Percentiles rank a stretch among this genome's conserved stretches.
These are phyloP conservation scores for Vitis amurensis DNA, from an alignment of 164 flowering plant genomes.

Conservation along the genomic window DNA sequence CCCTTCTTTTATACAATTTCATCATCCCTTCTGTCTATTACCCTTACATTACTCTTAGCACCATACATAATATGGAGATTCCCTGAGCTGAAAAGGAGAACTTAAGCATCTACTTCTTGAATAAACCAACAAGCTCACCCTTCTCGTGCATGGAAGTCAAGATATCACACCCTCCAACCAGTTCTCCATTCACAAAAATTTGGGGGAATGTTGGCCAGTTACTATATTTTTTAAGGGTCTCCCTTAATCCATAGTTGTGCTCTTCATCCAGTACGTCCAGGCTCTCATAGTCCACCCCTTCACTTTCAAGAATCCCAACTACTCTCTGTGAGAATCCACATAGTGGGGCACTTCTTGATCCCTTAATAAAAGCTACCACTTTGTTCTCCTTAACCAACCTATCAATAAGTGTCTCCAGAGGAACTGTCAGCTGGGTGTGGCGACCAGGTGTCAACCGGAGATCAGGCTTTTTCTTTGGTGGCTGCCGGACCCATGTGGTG, in stretches of 20 bases:
- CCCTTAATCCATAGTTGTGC: constrained; percentile 78
- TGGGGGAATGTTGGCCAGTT: constrained; percentile 99
- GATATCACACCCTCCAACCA: constrained; percentile 83
- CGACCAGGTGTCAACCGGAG: constrained; percentile 90
- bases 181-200: constrained; percentile 80
- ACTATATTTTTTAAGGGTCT: constrained; percentile 78
- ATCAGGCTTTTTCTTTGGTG: constrained; percentile 77
- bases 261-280: constrained; percentile 94
- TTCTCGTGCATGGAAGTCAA: constrained; percentile 85
- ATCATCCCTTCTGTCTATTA: neutral
- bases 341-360: constrained; percentile 82
- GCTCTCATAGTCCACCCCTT: constrained; percentile 80
- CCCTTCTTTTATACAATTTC: neutral
- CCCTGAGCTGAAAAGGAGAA: constrained; percentile 9
- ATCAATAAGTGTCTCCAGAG: constrained; percentile 80
- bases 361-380: constrained; percentile 95
- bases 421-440: constrained; percentile 75
- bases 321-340: constrained; percentile 97
- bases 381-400: constrained; percentile 83
- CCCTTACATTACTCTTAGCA: neutral
- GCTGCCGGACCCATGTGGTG: constrained; percentile 69
- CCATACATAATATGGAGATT: neutral
- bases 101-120: constrained; percentile 23
- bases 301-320: constrained; percentile 67
- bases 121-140: constrained; percentile 70